A percentile compares a stretch with the other conserved stretches of the same genome.
These are phyloP conservation scores for Phytophthora megakarya DNA, from an alignment of 352 stramenopile species.

Conservation along the genomic window DNA sequence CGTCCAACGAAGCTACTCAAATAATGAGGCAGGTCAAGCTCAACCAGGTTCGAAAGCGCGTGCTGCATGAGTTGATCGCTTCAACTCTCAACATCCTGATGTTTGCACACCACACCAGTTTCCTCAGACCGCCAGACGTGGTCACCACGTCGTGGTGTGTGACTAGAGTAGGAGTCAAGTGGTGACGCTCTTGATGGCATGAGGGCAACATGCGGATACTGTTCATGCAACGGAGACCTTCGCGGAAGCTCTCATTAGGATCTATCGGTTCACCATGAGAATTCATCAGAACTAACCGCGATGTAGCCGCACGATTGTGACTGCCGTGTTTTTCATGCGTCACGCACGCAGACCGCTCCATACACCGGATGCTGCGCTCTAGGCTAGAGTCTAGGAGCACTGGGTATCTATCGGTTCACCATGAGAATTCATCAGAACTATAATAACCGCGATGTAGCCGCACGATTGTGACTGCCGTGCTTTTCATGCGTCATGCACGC, in stretches of 20 bases:
- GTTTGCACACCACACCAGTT: slow-evolving; percentile 25
- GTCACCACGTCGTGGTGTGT: slow-evolving; percentile 10
- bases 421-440: too few relatives aligned
- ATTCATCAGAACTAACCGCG: slow-evolving; percentile 20
- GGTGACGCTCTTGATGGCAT: slow-evolving; percentile 21
- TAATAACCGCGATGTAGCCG: slow-evolving; percentile 23
- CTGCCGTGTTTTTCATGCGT: slow-evolving; percentile 12
- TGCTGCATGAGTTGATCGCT: slow-evolving; percentile 5
- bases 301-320: slow-evolving; percentile 2
- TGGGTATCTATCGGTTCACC: too few relatives aligned
- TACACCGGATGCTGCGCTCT: slow-evolving; percentile 9
- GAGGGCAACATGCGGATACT: slow-evolving; percentile 6
- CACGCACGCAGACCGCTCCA: slow-evolving; percentile 10
- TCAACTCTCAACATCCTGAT: not conserved
- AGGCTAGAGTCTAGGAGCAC: too few relatives aligned
- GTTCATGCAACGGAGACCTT: too few relatives aligned
- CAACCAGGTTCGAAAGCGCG: slow-evolving; percentile 4
- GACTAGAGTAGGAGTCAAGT: slow-evolving; percentile 20
- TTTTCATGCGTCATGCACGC: slow-evolving; percentile 7
- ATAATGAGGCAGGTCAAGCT: slow-evolving; percentile 20
- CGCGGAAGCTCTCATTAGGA: not conserved
- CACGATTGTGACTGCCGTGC: slow-evolving; percentile 4
- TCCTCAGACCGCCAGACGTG: slow-evolving; percentile 17
- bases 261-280: not conserved
- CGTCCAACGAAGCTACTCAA: slow-evolving; percentile 14